Evolutionary conservation across 306 rosid species (phyloP), one percentile per base, ranked within the genome.

Genomic region (Cicer cuneatum): DNA sequence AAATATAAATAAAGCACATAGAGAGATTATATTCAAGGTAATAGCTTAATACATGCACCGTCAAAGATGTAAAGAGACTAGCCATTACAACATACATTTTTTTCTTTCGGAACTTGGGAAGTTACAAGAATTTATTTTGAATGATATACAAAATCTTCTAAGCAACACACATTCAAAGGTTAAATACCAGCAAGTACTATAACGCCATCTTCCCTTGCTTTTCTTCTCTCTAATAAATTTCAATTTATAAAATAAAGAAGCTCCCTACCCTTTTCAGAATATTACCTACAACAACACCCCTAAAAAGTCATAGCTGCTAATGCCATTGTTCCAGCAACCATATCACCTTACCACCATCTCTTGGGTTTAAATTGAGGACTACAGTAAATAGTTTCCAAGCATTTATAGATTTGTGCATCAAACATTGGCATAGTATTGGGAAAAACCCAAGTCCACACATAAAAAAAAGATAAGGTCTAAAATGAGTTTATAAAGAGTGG

Each of bases 351-450:
- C 29, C 53, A 42, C 19, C 7, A 2, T 15, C 18, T 19, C 8
- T 18, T 64, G 67, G 67, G 67, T 61, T 24, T 37, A 61, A 37
- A 37, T 8, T 61, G 29, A 61, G 67, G 46, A 37, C 49, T 10
- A 11, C 8, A 10, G 52, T 65, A 66, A 19, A 43, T 42, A 65
- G 10, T 43, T 10, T 0, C 41, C 70, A 16, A n/a, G 10, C 15
- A 2, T 19, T 42, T 18, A 42, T 42, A 42, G 53, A 43, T 65
- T 42, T 45, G 19, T 45, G 41, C 37, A 66, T 8, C 48, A 63
- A 63, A 63, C 66, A 61, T 19, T 19, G 39, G 71, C 73, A 7
- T 8, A 7, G 57, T 29, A 29, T 29, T 29, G 33, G 33, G 33
- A 29, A 29, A 29, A 29, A 29, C 5, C 5, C 5, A 29, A 29